These are phyloP conservation scores for Sparassis latifolia DNA, from an alignment of 1,284 basidiomycete species.

Conservation along the genomic window DNA sequence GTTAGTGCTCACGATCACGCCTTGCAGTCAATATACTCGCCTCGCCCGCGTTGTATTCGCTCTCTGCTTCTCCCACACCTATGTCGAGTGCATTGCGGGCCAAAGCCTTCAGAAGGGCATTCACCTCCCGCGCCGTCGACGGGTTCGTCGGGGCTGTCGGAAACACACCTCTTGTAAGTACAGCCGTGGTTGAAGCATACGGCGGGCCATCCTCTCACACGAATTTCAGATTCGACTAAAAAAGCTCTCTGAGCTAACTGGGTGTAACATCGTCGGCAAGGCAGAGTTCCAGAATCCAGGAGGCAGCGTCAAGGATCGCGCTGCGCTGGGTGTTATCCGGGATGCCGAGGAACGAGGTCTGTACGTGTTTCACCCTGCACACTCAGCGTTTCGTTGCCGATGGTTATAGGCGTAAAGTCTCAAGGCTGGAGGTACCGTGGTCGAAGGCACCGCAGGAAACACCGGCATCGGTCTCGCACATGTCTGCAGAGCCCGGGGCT, in stretches of 20 bases:
- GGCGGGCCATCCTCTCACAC: background rate
- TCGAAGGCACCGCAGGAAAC: constrained; percentile 99
- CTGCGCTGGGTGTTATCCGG: constrained; percentile 84
- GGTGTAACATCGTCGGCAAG: constrained; percentile 89
- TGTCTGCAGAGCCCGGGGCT: constrained; percentile 89
- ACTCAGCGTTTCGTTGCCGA: background rate
- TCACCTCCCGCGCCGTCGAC: constrained; percentile 54
- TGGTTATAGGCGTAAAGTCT: constrained; percentile 43
- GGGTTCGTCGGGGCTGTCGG: constrained; percentile 90
- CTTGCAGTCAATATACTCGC: constrained; percentile 11
- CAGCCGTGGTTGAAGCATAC: background rate
- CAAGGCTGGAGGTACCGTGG: constrained; percentile 88
- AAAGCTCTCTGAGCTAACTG: constrained; percentile 81
- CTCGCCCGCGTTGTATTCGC: background rate
- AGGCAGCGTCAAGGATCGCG: constrained; percentile 98
- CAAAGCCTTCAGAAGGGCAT: constrained; percentile 30
- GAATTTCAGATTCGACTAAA: constrained; percentile 71
- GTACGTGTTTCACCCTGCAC: constrained; percentile 35
- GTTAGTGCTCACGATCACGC: constrained; percentile 27
- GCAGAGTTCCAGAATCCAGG: constrained; percentile 99
- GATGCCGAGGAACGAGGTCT: constrained; percentile 85
- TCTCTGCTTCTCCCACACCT: constrained; percentile 8
- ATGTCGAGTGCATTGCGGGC: constrained; percentile 17
- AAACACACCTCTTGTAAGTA: constrained; percentile 85
- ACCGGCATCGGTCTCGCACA: constrained; percentile 96